A percentile compares a stretch with the other conserved stretches of the same genome.
These are phyloP conservation scores for Scleroderma citrinum DNA, from an alignment of 768 basidiomycete species.

Conservation along the genomic window DNA sequence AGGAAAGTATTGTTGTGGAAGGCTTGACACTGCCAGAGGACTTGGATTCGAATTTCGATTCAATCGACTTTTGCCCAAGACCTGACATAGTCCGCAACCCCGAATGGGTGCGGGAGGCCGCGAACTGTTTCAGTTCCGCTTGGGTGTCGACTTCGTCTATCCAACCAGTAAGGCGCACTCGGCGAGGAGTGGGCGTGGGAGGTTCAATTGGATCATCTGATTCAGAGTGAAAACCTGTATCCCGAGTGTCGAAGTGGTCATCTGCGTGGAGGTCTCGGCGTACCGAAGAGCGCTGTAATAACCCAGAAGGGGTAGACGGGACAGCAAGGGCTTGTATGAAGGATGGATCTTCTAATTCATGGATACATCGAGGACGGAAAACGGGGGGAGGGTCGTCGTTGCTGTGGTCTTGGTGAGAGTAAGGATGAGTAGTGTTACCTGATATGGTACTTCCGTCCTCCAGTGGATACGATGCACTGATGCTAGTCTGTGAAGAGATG, in stretches of 20 bases:
- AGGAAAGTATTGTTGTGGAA: not conserved
- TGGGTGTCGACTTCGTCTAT: slow-evolving; percentile 51
- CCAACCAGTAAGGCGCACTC: slow-evolving; percentile 47
- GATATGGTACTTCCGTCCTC: slow-evolving; percentile 11
- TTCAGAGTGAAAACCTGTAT: not conserved
- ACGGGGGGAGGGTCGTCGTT: slow-evolving; percentile 21
- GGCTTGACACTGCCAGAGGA: not conserved
- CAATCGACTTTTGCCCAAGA: not conserved
- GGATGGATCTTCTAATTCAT: slow-evolving; percentile 42
- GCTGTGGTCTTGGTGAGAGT: slow-evolving; percentile 7
- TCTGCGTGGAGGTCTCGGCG: not conserved
- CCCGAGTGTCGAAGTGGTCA: not conserved
- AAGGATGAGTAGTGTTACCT: slow-evolving; percentile 11
- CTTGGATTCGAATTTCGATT: not conserved
- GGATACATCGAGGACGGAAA: slow-evolving; percentile 43
- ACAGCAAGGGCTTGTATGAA: slow-evolving; percentile 15
- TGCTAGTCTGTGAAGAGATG: slow-evolving; percentile 19
- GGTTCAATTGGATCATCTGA: slow-evolving; percentile 10
- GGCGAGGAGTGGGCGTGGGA: slow-evolving; percentile 15
- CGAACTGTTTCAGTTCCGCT: slow-evolving; percentile 46
- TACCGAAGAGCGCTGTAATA: not conserved
- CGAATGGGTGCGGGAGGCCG: slow-evolving; percentile 22
- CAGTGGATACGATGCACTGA: slow-evolving; percentile 6
- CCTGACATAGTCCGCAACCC: not conserved
- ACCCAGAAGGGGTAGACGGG: slow-evolving; percentile 3